A percentile compares a stretch with the other conserved stretches of the same genome.
Evolutionary conservation across 768 basidiomycete species (phyloP).

Genomic region (Serendipita sp.): DNA sequence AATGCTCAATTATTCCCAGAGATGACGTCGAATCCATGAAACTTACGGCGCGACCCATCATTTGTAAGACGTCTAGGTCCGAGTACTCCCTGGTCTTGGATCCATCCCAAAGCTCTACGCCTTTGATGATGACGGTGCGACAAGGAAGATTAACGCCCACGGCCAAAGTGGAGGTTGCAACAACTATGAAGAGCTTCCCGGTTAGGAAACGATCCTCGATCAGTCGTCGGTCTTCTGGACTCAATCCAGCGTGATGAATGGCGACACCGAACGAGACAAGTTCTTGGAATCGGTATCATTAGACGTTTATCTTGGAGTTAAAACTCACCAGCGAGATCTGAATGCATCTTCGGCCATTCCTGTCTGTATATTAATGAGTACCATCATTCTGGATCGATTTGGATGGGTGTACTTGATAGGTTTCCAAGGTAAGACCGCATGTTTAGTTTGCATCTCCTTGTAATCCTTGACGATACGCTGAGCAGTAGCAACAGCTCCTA

Average conservation of each 20-base stretch:
- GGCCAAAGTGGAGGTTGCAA: constrained; percentile 84
- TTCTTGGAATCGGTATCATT: neutral
- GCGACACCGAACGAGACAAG: constrained; percentile 54
- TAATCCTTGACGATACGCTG: constrained; percentile 64
- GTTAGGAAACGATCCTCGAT: constrained; percentile 61
- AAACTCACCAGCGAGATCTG: neutral
- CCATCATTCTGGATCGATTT: too few species aligned
- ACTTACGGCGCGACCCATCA: constrained; percentile 84
- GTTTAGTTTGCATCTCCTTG: constrained; percentile 27
- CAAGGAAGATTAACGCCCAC: constrained; percentile 95
- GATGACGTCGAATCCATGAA: neutral
- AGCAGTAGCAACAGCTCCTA: constrained; percentile 43
- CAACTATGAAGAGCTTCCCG: constrained; percentile 46
- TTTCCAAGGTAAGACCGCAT: too few species aligned
- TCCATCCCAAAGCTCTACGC: constrained; percentile 53
- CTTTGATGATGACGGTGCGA: constrained; percentile 85
- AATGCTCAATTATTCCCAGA: neutral
- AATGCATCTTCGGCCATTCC: neutral
- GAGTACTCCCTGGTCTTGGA: constrained; percentile 63
- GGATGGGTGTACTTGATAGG: too few species aligned
- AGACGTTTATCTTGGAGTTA: neutral
- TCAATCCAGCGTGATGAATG: constrained; percentile 83
- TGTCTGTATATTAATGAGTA: neutral
- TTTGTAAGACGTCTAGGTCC: constrained; percentile 87
- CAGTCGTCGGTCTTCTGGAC: constrained; percentile 48